Evolutionary conservation across 805 yeast genomes (phyloP).

Genomic region (Komagataella populi): DNA sequence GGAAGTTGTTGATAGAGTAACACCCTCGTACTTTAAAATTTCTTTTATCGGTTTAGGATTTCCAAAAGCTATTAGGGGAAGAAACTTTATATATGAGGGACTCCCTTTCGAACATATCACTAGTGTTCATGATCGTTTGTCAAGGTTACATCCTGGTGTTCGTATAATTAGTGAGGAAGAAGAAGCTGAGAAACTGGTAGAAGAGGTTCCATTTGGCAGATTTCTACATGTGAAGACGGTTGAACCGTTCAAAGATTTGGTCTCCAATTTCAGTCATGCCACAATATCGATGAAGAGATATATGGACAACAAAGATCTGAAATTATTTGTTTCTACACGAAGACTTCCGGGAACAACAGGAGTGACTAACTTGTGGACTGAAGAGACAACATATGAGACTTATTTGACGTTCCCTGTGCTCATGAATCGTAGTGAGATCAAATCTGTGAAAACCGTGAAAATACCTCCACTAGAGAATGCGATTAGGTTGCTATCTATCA

Average conservation of each 20-base stretch:
- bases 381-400: slow-evolving; percentile 71
- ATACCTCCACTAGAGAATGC: slow-evolving; percentile 84
- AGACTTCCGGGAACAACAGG: slow-evolving; percentile 63
- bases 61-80: slow-evolving; percentile 63
- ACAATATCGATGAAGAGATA: slow-evolving; percentile 58
- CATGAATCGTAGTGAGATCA: slow-evolving; percentile 73
- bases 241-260: slow-evolving; percentile 47
- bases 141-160: slow-evolving; percentile 72
- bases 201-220: slow-evolving; percentile 53
- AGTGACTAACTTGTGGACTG: slow-evolving; percentile 76
- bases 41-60: slow-evolving; percentile 76
- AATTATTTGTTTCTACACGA: slow-evolving; percentile 54
- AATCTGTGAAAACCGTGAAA: slow-evolving; percentile 28
- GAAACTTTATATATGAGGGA: slow-evolving; percentile 75
- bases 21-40: slow-evolving; percentile 70
- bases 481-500: slow-evolving; percentile 45
- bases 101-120: slow-evolving; percentile 79
- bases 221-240: slow-evolving; percentile 61
- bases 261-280: slow-evolving; percentile 14
- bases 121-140: slow-evolving; percentile 64
- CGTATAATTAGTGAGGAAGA: slow-evolving; percentile 43
- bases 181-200: slow-evolving; percentile 36
- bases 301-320: slow-evolving; percentile 61
- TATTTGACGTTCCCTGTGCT: slow-evolving; percentile 71
- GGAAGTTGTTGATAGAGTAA: slow-evolving; percentile 55